Conservation (phyloP, 768 basidiomycete genomes). For the Omphalotus guepiniiformis region DNA sequence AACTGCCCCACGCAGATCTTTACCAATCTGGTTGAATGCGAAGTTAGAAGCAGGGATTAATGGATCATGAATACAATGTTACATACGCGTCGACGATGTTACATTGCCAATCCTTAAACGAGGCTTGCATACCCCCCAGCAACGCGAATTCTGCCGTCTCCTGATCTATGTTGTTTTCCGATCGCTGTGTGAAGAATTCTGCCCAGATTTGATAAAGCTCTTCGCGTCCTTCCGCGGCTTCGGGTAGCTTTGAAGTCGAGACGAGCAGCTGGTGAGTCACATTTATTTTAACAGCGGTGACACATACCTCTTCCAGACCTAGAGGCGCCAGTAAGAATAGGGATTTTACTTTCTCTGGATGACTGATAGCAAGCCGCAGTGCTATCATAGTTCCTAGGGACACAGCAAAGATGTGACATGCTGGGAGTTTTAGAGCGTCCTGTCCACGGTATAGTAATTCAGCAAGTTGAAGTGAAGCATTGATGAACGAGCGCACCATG, state of each 20-base stretch:
- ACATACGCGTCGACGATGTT: conserved; percentile 24
- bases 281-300: not conserved
- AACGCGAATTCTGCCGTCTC: conserved; percentile 22
- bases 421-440: conserved; percentile 26
- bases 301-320: conserved; percentile 22
- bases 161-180: conserved; percentile 17
- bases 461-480: not conserved
- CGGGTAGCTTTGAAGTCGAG: conserved; percentile 2
- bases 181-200: conserved; percentile 14
- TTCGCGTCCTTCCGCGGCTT: conserved; percentile 12
- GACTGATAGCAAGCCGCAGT: conserved; percentile 19
- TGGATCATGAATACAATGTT: not conserved
- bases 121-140: conserved; percentile 28
- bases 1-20: conserved; percentile 19
- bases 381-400: conserved; percentile 22
- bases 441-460: conserved; percentile 15
- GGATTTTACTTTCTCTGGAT: conserved; percentile 20
- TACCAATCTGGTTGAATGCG: conserved; percentile 18
- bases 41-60: not conserved
- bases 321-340: conserved; percentile 23
- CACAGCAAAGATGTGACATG: conserved; percentile 24
- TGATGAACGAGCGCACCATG: conserved; percentile 14
- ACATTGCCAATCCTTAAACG: conserved; percentile 22
- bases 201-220: conserved; percentile 12
- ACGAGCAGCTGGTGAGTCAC: not conserved